Percentiles rank a stretch among this genome's conserved stretches.
Evolutionary conservation across 805 yeast species (phyloP).

Genomic region (Metschnikowia santaceciliae): DNA sequence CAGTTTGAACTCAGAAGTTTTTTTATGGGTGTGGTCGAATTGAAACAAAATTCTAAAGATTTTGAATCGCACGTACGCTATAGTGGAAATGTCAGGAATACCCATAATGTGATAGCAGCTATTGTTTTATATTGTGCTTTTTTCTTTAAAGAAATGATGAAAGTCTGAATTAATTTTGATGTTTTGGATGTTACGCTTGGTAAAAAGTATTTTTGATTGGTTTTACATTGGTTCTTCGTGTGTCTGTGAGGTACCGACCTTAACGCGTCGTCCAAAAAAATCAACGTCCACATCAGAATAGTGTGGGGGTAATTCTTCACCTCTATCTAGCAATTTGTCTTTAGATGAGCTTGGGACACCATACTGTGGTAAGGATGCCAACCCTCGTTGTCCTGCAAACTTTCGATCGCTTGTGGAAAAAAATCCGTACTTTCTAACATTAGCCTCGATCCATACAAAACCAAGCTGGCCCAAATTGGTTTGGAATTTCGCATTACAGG

Average conservation of each 20-base stretch:
- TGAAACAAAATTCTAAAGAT: too few relatives aligned
- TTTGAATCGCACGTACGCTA: too few relatives aligned
- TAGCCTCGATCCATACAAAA: conserved; percentile 48
- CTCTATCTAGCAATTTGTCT: conserved; percentile 62
- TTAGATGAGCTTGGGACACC: conserved; percentile 17
- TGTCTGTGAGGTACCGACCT: conserved; percentile 18
- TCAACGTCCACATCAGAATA: conserved; percentile 62
- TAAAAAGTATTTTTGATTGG: neutral
- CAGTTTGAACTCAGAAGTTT: too few relatives aligned
- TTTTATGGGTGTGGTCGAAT: too few relatives aligned
- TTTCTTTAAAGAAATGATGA: too few relatives aligned
- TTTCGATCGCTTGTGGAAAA: conserved; percentile 45
- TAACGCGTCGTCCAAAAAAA: conserved; percentile 48
- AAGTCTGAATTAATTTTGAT: neutral
- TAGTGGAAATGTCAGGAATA: too few relatives aligned
- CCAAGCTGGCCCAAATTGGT: conserved; percentile 43
- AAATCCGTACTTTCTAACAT: conserved; percentile 53
- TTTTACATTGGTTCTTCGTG: neutral
- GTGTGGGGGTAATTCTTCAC: conserved; percentile 68
- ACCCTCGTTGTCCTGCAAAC: conserved; percentile 36
- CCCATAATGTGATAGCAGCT: too few relatives aligned
- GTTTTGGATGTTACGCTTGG: neutral
- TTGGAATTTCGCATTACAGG: conserved; percentile 40
- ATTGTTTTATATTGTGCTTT: too few relatives aligned
- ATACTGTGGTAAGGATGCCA: conserved; percentile 38